A percentile compares a stretch with the other conserved stretches of the same genome.
These are phyloP conservation scores for Phytomonas francai DNA, from an alignment of 208 protist species.

Conservation along the genomic window DNA sequence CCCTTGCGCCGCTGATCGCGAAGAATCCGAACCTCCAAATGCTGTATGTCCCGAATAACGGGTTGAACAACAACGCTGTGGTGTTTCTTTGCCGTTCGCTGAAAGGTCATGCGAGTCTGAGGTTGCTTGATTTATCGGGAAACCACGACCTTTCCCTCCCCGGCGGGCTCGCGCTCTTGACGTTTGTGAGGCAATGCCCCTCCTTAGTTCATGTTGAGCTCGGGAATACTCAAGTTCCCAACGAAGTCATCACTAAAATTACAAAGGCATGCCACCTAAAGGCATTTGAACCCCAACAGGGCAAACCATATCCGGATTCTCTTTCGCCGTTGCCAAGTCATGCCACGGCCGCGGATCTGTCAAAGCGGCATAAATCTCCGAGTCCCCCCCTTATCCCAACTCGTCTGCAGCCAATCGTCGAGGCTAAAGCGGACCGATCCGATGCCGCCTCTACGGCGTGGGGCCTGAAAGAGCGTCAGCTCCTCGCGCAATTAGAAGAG, in stretches of 20 bases:
- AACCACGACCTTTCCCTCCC: conserved; percentile 65
- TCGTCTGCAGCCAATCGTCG: too few species aligned
- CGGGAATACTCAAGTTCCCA: conserved; percentile 54
- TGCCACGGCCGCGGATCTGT: too few species aligned
- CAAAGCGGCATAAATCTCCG: too few species aligned
- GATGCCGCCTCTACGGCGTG: too few species aligned
- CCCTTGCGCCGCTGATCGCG: conserved; percentile 54
- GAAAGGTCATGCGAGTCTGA: conserved; percentile 32
- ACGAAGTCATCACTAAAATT: conserved; percentile 47
- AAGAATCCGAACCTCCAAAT: conserved; percentile 44
- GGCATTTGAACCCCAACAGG: too few species aligned
- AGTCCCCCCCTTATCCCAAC: too few species aligned
- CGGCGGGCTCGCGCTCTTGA: conserved; percentile 61
- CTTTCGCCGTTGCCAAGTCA: too few species aligned
- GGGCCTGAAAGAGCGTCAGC: too few species aligned
- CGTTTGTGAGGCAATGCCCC: conserved; percentile 40
- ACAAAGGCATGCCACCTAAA: too few species aligned
- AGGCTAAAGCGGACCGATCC: too few species aligned
- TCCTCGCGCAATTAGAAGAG: too few species aligned
- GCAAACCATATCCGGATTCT: too few species aligned
- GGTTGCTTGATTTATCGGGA: conserved; percentile 52
- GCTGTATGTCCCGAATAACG: conserved; percentile 47
- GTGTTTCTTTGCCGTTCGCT: conserved; percentile 73
- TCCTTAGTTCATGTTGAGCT: conserved; percentile 28
- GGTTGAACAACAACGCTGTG: conserved; percentile 75